A percentile compares a stretch with the other conserved stretches of the same genome.
phyloP scores from a whole-genome alignment of 176 grass and related monocot genomes.

The Juncus effusus region DNA sequence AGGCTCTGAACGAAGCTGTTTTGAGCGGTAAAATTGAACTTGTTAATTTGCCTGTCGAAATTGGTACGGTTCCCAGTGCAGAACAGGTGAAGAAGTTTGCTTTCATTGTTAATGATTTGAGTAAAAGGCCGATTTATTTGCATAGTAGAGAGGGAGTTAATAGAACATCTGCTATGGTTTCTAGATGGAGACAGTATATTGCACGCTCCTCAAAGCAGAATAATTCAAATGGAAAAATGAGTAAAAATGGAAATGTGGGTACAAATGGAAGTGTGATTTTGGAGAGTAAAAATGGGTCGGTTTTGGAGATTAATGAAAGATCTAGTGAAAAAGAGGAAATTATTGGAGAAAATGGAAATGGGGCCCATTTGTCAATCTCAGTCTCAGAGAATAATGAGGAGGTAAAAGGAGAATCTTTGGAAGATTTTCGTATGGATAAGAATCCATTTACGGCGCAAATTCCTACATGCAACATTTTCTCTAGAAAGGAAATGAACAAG shows the following conservation, averaged over 20 bases:
- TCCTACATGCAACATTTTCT: slow-evolving; percentile 81
- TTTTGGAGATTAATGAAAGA: slow-evolving; percentile 31
- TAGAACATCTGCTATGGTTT: slow-evolving; percentile 94
- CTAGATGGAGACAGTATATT: slow-evolving; percentile 83
- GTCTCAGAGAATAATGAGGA: slow-evolving; percentile 17
- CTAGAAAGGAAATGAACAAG: slow-evolving; percentile 66
- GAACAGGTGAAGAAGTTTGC: slow-evolving; percentile 81
- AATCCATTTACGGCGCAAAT: slow-evolving; percentile 80
- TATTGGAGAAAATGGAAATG: slow-evolving; percentile 40
- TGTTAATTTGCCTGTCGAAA: slow-evolving; percentile 78
- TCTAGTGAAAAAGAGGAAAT: slow-evolving; percentile 30
- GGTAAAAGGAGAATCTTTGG: slow-evolving; percentile 31
- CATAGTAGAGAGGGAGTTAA: slow-evolving; percentile 84
- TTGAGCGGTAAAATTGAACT: slow-evolving; percentile 72
- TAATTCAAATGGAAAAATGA: slow-evolving; percentile 44
- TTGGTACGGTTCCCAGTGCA: slow-evolving; percentile 63
- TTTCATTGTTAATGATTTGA: slow-evolving; percentile 52
- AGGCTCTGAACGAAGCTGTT: slow-evolving; percentile 54
- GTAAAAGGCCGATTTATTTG: slow-evolving; percentile 74
- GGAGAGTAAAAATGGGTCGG: slow-evolving; percentile 33
- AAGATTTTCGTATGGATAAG: slow-evolving; percentile 41
- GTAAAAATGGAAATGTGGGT: slow-evolving; percentile 32
- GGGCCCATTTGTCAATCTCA: slow-evolving; percentile 18
- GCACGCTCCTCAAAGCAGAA: slow-evolving; percentile 50
- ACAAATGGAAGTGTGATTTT: slow-evolving; percentile 15